Conservation (phyloP, 2,329 filamentous ascomycete species). For the Ceratocystis albifundus region DNA sequence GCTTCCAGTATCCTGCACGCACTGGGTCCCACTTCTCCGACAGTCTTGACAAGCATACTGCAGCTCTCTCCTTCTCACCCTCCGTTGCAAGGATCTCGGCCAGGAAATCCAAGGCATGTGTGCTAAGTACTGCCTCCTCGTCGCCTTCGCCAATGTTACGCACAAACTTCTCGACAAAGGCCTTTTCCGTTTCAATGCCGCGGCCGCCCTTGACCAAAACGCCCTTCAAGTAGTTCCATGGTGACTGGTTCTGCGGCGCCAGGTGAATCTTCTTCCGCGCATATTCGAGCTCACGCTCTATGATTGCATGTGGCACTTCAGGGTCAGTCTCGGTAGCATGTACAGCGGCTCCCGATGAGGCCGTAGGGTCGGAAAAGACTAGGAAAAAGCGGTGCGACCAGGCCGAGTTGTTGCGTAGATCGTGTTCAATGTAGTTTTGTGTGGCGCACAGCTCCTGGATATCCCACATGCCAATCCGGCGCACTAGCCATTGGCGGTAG, state of each 20-base stretch:
- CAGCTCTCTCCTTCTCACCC: slow-evolving; percentile 50
- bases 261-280: slow-evolving; percentile 60
- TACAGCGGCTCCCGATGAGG: slow-evolving; percentile 35
- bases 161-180: slow-evolving; percentile 43
- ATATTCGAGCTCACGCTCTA: slow-evolving; percentile 66
- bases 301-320: slow-evolving; percentile 47
- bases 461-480: slow-evolving; percentile 56
- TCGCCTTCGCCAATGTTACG: slow-evolving; percentile 35
- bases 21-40: slow-evolving; percentile 84
- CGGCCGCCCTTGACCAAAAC: slow-evolving; percentile 57
- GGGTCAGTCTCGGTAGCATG: slow-evolving; percentile 43
- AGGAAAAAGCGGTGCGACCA: slow-evolving; percentile 97
- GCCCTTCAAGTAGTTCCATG: slow-evolving; percentile 85
- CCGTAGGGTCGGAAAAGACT: slow-evolving; percentile 56
- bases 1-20: slow-evolving; percentile 85
- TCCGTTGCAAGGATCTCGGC: slow-evolving; percentile 54
- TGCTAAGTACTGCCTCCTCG: slow-evolving; percentile 45
- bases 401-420: slow-evolving; percentile 90
- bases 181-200: slow-evolving; percentile 35
- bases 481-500: slow-evolving; percentile 65
- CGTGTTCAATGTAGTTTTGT: slow-evolving; percentile 59
- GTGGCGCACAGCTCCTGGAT: slow-evolving; percentile 60
- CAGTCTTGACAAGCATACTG: slow-evolving; percentile 58
- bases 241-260: slow-evolving; percentile 85
- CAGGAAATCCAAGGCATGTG: slow-evolving; percentile 58